Evolutionary conservation across 257 asterid genomes (phyloP), one percentile per base, ranked within the genome.

Genomic region (Striga asiatica): DNA sequence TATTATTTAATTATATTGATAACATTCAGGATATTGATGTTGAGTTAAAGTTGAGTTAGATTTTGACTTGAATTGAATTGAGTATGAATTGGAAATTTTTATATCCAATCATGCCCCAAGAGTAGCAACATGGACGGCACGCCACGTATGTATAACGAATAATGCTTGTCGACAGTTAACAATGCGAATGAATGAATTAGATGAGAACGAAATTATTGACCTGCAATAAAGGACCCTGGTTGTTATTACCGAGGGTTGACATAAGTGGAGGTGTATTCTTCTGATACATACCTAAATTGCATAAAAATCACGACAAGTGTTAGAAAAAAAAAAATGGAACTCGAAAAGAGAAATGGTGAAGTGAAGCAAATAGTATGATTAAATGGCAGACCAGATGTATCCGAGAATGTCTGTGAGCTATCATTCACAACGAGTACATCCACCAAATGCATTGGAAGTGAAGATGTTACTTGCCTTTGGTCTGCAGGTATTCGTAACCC

Each of bases 401-500:
- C 96, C 5, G 81, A 32, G 71, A 83, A 82, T 50, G 78, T 65
- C 69, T 82, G 92, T 58, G 77, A 53, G 19, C 67, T 58, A 25
- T 80, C 89, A 70, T 66, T 66, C 54, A 72, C 70, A 4, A 73
- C 38, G 41, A 89, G 84, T 57, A 91, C 66, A 66, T 87, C 93
- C 17, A 71, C 88, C 82, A 91, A 78, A 77, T 91, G 98, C 74
- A 67, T 61, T 23, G 98, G 98, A 55, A 91, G 98, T 45, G 97
- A 73, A 31, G 94, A 74, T 61, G 95, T 64, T 39, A 56, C 70
- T 67, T 84, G 95, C 66, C 94, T 78, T 62, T 91, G 98, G 67
- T 91, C 98, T 52, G 60, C 85, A 39, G 85, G 94, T 58, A 79
- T 65, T 70, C 88, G 80, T 72, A 91, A 71, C 22, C 97, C 98